phyloP scores from a whole-genome alignment of 345 rosid genomes.

The Psidium guajava region DNA sequence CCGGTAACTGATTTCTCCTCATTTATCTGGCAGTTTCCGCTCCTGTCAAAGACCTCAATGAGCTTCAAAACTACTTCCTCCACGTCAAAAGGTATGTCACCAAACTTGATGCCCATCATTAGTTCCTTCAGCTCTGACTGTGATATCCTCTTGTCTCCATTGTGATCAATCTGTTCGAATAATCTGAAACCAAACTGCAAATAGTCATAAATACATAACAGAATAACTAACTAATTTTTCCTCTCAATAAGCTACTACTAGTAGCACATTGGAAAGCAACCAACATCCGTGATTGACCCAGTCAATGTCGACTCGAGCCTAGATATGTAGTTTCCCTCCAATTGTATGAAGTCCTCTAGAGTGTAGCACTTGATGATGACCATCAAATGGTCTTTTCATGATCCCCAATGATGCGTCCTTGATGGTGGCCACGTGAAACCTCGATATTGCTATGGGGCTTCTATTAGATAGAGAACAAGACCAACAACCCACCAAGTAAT shows the following conservation, averaged over 20 bases:
- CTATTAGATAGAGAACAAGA: not conserved
- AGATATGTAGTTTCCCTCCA: too few species aligned
- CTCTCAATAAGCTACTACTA: too few species aligned
- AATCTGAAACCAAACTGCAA: slow-evolving; percentile 1
- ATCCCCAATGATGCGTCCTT: not conserved
- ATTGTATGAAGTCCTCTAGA: too few species aligned
- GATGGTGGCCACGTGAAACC: not conserved
- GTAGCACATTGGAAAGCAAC: too few species aligned
- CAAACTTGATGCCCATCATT: slow-evolving; percentile 8
- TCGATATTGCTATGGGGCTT: not conserved
- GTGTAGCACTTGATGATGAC: too few species aligned
- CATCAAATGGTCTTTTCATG: not conserved
- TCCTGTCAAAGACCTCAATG: slow-evolving; percentile 14
- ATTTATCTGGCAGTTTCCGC: slow-evolving; percentile 4
- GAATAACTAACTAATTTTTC: too few species aligned
- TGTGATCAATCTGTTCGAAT: slow-evolving; percentile 9
- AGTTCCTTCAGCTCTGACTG: slow-evolving; percentile 11
- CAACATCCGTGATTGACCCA: too few species aligned
- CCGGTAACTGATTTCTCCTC: slow-evolving; percentile 17
- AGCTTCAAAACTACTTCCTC: slow-evolving; percentile 12
- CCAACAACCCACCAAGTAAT: not conserved
- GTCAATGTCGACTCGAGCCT: too few species aligned
- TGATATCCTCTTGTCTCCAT: slow-evolving; percentile 8
- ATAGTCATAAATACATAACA: not conserved
- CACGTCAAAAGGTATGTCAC: slow-evolving; percentile 5